Conservation (phyloP, 495 filamentous ascomycete species). For the Penicillium herquei region DNA sequence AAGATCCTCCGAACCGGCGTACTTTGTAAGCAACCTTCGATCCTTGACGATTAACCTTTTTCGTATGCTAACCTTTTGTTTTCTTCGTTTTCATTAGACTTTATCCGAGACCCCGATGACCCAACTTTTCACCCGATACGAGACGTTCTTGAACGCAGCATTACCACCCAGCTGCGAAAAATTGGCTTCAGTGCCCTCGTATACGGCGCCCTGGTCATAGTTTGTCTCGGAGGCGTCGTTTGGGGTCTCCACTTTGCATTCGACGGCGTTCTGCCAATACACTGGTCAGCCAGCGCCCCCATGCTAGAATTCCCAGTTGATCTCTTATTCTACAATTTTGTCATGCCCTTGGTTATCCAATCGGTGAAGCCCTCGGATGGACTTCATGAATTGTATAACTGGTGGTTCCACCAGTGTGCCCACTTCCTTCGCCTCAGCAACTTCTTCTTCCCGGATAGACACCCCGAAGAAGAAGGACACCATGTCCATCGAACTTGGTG, state of each 20-base stretch:
- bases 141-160: slow-evolving; percentile 91
- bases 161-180: slow-evolving; percentile 91
- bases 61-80: not conserved
- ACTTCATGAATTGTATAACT: slow-evolving; percentile 80
- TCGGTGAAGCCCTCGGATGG: slow-evolving; percentile 81
- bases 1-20: slow-evolving; percentile 95
- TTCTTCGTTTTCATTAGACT: slow-evolving; percentile 53
- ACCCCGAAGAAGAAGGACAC: slow-evolving; percentile 77
- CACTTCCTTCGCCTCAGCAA: slow-evolving; percentile 75
- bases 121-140: slow-evolving; percentile 97
- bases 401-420: slow-evolving; percentile 95
- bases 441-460: slow-evolving; percentile 87
- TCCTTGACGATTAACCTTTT: slow-evolving; percentile 22
- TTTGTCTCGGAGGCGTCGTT: slow-evolving; percentile 93
- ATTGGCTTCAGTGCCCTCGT: slow-evolving; percentile 95
- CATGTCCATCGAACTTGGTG: slow-evolving; percentile 56
- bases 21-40: slow-evolving; percentile 56
- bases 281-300: slow-evolving; percentile 87
- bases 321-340: slow-evolving; percentile 91
- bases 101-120: slow-evolving; percentile 98
- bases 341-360: slow-evolving; percentile 80
- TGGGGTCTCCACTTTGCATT: slow-evolving; percentile 76
- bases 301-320: slow-evolving; percentile 94
- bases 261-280: slow-evolving; percentile 76
- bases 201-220: slow-evolving; percentile 87